Evolutionary conservation across 805 yeast species (phyloP).

Genomic region (Teunomyces gatunensis): DNA sequence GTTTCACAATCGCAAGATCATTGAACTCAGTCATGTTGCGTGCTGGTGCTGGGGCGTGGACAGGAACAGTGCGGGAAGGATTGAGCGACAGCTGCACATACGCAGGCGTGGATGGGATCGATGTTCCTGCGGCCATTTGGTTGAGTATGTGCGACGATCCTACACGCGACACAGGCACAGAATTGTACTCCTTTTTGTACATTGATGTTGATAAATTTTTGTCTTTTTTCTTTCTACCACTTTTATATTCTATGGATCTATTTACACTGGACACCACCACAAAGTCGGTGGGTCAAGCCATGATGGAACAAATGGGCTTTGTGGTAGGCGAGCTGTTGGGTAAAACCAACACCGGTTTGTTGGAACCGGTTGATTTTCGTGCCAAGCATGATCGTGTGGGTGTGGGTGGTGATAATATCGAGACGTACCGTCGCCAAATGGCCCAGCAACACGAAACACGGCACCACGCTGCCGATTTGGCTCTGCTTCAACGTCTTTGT

Average conservation of each 20-base stretch:
- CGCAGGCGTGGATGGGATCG: constrained; percentile 28
- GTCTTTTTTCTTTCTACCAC: neutral
- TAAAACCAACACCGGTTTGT: constrained; percentile 13
- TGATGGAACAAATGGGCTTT: constrained; percentile 63
- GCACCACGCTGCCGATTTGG: neutral
- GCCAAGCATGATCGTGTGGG: constrained; percentile 17
- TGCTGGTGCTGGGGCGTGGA: constrained; percentile 5
- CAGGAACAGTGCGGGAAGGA: constrained; percentile 31
- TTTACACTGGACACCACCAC: neutral
- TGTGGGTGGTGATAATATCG: constrained; percentile 16
- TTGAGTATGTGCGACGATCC: constrained; percentile 31
- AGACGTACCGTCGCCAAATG: neutral
- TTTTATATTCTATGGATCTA: neutral
- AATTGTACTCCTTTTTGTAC: constrained; percentile 26
- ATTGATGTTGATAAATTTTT: constrained; percentile 2
- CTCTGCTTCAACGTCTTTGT: neutral
- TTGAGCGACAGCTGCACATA: constrained; percentile 39
- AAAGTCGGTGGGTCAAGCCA: constrained; percentile 45
- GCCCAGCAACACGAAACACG: neutral
- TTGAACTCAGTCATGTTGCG: too few species aligned
- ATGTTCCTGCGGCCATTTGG: constrained; percentile 18
- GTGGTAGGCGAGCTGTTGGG: constrained; percentile 48
- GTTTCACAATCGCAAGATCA: constrained; percentile 21
- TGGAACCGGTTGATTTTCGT: constrained; percentile 31
- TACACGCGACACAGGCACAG: constrained; percentile 38